Conservation (phyloP, 495 filamentous ascomycete genomes). For the Pyrenula massariospora region DNA sequence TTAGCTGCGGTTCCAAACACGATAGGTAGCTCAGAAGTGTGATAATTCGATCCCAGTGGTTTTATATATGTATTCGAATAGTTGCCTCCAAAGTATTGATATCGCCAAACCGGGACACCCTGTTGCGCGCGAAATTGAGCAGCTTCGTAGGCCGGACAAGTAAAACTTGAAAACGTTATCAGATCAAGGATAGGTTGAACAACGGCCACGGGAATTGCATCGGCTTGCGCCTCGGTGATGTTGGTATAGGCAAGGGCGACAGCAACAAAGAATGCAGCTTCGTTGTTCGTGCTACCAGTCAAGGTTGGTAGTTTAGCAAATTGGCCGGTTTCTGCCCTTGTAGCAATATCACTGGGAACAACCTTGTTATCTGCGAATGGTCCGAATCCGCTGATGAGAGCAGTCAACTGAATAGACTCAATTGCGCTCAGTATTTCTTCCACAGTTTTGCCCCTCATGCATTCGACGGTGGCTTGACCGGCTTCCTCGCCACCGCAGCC, state of each 20-base stretch:
- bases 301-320: neutral
- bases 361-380: constrained; percentile 2
- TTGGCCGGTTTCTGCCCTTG: neutral
- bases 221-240: constrained; percentile 4
- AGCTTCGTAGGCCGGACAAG: constrained; percentile 17
- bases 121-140: constrained; percentile 4
- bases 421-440: constrained; percentile 19
- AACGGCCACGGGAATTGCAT: neutral
- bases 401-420: constrained; percentile 1
- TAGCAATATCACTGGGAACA: neutral
- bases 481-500: constrained; percentile 19
- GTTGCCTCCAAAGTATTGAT: constrained; percentile 26
- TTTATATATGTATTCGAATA: constrained; percentile 4
- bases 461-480: constrained; percentile 21
- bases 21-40: constrained; percentile 1
- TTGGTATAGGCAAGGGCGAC: constrained; percentile 3
- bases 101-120: constrained; percentile 24
- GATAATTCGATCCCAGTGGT: constrained; percentile 1
- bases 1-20: constrained; percentile 22
- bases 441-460: constrained; percentile 27
- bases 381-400: constrained; percentile 1
- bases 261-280: constrained; percentile 17
- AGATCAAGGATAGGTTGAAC: constrained; percentile 7
- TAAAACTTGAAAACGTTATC: constrained; percentile 20
- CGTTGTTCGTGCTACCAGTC: constrained; percentile 22